A percentile compares a stretch with the other conserved stretches of the same genome.
phyloP scores from a whole-genome alignment of 2,329 filamentous ascomycete genomes.

The Nigrospora sphaerica region DNA sequence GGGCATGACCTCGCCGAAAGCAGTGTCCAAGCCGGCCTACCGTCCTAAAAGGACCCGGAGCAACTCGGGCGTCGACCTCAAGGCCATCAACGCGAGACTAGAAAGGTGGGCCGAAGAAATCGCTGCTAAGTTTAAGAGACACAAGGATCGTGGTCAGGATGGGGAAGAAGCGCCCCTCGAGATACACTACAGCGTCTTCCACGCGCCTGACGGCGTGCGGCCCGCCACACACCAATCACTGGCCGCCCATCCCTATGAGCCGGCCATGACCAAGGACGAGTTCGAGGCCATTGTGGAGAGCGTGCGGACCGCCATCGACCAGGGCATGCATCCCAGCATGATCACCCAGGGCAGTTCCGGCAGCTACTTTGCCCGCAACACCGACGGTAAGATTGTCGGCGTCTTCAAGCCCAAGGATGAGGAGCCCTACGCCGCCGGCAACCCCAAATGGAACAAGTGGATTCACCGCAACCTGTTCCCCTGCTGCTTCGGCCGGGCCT shows the following conservation, averaged over 20 bases:
- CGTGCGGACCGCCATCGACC: constrained; percentile 81
- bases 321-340: constrained; percentile 88
- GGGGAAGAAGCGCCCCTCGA: constrained; percentile 81
- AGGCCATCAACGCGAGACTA: constrained; percentile 91
- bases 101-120: constrained; percentile 98
- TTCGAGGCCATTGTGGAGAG: constrained; percentile 88
- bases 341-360: constrained; percentile 96
- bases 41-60: constrained; percentile 46
- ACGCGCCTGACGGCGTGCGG: constrained; percentile 79
- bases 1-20: constrained; percentile 50
- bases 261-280: constrained; percentile 67
- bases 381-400: constrained; percentile 86
- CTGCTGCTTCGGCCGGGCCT: constrained; percentile 92
- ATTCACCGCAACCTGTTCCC: constrained; percentile 96
- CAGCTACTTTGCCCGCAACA: constrained; percentile 93
- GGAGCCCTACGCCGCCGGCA: constrained; percentile 92
- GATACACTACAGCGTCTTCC: constrained; percentile 96
- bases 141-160: constrained; percentile 62
- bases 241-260: constrained; percentile 44
- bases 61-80: constrained; percentile 91
- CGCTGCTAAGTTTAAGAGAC: constrained; percentile 90
- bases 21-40: constrained; percentile 27
- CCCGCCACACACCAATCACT: constrained; percentile 72
- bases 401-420: constrained; percentile 99
- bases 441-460: constrained; percentile 99